Base-by-base conservation (phyloP, 345 rosid species). In the Hirschfeldia incana region DNA sequence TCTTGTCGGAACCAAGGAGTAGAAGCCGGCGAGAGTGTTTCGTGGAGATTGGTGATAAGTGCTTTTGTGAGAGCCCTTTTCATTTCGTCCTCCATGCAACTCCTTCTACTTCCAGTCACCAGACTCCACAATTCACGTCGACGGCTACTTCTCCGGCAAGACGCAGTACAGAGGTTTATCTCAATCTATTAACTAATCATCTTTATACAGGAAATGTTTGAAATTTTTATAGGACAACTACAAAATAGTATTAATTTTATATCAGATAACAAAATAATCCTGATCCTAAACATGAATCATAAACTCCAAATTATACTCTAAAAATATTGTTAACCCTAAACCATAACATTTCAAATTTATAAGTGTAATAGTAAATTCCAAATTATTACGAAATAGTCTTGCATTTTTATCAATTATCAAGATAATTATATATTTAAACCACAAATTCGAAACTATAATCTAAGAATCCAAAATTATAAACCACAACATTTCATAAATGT, bases 81-180 rank as follows among this genome's bases (percentile, higher is more conserved):
- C 91, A 80, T 67, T 89, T 91, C 46, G 91, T 85, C 1, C 90
- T 88, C 29, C 85, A 79, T 33, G 78, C 82, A 70, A 84, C 85
- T 80, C 83, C 94, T 42, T 75, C 79, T 27, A 73, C 91, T 32
- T 76, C 90, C 78, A 88, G 86, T 51, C 70, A 76, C 76, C 82
- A 82, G 72, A 88, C 97, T 9, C 93, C 95, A 58, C 88, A 84
- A 11, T 90, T 91, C 78, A 63, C 90, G 0, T 91, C 98, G 66
- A 90, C 96, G 87, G 84, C 83, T 0, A 70, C 84, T 9, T 89
- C 97, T 7, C 97, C 94, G 62, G 36, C 17, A 15, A 86, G 85
- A 77, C 84, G 33, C 66, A 82, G 70, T 69, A 76, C 70, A 2
- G 70, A 72, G 84, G 84, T 81, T 75, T 70, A 76, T 75, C 76